Evolutionary conservation across 352 stramenopile species (phyloP).

Genomic region (Aphanomyces stellatus): DNA sequence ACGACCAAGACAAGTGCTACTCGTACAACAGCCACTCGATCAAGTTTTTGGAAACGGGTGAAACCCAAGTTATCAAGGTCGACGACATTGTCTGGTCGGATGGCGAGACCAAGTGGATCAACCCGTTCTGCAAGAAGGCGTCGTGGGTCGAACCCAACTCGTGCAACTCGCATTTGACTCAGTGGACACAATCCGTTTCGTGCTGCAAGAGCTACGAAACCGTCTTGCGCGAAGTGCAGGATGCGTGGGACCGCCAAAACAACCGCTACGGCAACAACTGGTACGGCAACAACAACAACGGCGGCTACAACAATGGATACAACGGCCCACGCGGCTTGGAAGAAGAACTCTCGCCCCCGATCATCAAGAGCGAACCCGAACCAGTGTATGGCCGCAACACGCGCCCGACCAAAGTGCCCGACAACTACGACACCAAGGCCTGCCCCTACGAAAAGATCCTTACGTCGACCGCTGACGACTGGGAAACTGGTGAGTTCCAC

Average conservation of each 20-base stretch:
- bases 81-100: neutral
- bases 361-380: neutral
- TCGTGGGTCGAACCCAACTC: neutral
- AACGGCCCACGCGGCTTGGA: neutral
- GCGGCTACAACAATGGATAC: too few species aligned
- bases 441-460: neutral
- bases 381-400: neutral
- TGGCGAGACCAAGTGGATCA: neutral
- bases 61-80: neutral
- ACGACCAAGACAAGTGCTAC: neutral
- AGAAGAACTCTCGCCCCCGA: neutral
- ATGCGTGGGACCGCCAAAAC: neutral
- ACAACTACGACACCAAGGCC: neutral
- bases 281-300: neutral
- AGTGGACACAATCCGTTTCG: neutral
- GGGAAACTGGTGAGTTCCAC: neutral
- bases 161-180: conserved; percentile 7
- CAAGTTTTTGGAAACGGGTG: neutral
- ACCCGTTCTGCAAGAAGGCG: neutral
- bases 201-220: conserved; percentile 11
- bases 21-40: neutral
- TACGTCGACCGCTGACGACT: neutral
- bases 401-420: neutral
- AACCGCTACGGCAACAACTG: neutral
- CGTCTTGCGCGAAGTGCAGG: neutral